Evolutionary conservation across 1,284 basidiomycete genomes (phyloP).

Genomic region (Jaminaea rosea): DNA sequence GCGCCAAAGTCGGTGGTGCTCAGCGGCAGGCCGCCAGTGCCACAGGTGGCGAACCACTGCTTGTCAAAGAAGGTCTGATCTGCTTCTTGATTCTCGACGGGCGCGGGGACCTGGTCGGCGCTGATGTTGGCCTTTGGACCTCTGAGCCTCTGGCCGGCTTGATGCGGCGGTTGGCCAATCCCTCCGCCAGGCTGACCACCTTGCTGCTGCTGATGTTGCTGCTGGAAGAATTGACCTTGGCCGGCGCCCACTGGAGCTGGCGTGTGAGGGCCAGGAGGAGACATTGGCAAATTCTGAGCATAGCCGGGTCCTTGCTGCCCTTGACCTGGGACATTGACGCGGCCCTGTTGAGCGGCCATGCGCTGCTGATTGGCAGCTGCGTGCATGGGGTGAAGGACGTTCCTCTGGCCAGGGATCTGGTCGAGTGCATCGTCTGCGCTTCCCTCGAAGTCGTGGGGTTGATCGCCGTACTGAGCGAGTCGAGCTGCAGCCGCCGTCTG

Average conservation of each 20-base stretch:
- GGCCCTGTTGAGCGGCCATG: constrained; percentile 13
- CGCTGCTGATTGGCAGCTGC: constrained; percentile 35
- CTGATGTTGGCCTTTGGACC: constrained; percentile 73
- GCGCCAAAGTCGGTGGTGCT: constrained; percentile 79
- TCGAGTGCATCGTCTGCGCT: constrained; percentile 35
- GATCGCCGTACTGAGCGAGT: constrained; percentile 21
- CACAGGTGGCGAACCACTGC: constrained; percentile 65
- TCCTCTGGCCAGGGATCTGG: constrained; percentile 42
- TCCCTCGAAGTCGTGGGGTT: constrained; percentile 13
- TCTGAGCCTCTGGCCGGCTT: constrained; percentile 48
- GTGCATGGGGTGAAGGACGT: constrained; percentile 34
- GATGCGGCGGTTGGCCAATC: constrained; percentile 48
- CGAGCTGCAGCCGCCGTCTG: constrained; percentile 37
- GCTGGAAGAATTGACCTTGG: background rate
- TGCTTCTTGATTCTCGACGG: constrained; percentile 69
- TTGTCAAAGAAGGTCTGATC: constrained; percentile 76
- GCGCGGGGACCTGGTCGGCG: constrained; percentile 81
- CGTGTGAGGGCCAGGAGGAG: constrained; percentile 8
- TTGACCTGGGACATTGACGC: constrained; percentile 5
- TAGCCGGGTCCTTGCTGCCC: constrained; percentile 17
- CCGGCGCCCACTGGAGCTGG: constrained; percentile 2
- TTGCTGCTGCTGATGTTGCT: background rate
- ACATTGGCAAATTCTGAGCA: constrained; percentile 7
- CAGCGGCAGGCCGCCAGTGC: constrained; percentile 62
- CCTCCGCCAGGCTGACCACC: constrained; percentile 4